Evolutionary conservation across 1,284 basidiomycete genomes (phyloP), one percentile per base, ranked within the genome.

Genomic region (Rhodotorula sp.): DNA sequence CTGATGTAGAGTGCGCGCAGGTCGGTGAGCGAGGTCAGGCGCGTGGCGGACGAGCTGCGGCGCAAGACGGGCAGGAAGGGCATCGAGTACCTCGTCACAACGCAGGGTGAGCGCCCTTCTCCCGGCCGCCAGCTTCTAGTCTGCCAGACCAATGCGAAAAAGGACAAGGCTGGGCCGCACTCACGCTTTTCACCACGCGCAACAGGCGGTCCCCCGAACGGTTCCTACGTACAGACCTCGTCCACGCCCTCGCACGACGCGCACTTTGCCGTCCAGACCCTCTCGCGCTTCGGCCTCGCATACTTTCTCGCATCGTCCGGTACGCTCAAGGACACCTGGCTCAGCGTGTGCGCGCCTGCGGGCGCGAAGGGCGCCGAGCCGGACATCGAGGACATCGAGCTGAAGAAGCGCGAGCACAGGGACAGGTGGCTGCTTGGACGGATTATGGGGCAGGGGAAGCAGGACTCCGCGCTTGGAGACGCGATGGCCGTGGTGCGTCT

Each of bases 71-170:
- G 72, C 27, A 44, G 51, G 15, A 61, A 75, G 17, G 80, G 81
- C 0, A 76, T 83, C 59, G 79, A 82, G 69, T 82, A 79, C 63
- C 75, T 82, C 27, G 76, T 82, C 63, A 76, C 80, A 61, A 81
- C 79, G 0, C 81, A 82, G 60, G 82, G 72, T 67, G 51, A 37
- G 67, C 36, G 10, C 3, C 48, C 32, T 7, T n/a, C 32, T 54
- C 50, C 5, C 34, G 44, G 3, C 19, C n/a, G n/a, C n/a, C n/a
- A n/a, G n/a, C n/a, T n/a, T n/a, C n/a, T n/a, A n/a, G n/a, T n/a
- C n/a, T n/a, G n/a, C n/a, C n/a, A n/a, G n/a, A n/a, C n/a, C n/a
- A n/a, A n/a, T n/a, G n/a, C n/a, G n/a, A n/a, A n/a, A n/a, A n/a
- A n/a, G n/a, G n/a, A n/a, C n/a, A n/a, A 6, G 22, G 13, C 50